Base-by-base conservation (phyloP, 2,329 filamentous ascomycete genomes). In the Sarocladium kiliense region DNA sequence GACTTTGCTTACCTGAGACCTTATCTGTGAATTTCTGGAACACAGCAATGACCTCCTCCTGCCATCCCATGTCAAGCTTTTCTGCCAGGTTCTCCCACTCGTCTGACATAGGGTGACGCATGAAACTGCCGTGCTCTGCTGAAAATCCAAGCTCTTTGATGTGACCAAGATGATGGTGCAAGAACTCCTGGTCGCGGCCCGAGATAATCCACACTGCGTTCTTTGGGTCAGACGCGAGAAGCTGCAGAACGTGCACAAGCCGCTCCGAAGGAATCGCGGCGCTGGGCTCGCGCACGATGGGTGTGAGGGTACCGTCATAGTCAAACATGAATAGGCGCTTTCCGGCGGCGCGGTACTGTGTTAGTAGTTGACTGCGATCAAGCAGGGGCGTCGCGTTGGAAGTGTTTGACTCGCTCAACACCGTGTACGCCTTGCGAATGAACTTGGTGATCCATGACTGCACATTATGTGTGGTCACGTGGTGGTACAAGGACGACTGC, bases 171-270 rank as follows among this genome's bases (percentile, higher is more conserved):
- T 93, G 92, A 61, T 95, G 87, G 61, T 88, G 85, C 57, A 99
- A 74, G 73, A 99, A 99, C 7, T 87, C 87, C 66, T 96, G 91
- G 65, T 97, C 93, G 60, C 94, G 86, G 11, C 94, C 94, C 54
- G 90, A 96, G 65, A 99, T 97, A 67, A 99, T 96, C 94, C 94
- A 99, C n/a, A 99, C 91, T 1, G 85, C 81, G 65, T 97, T 99
- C 56, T 79, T 78, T 16, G 87, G 84, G 66, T 97, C 91, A 0
- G 87, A 79, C 0, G 92, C 88, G 41, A 99, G 78, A 11, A 82
- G 80, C 68, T 88, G 90, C 57, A 99, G 78, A 1, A 88, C 92
- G 27, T 86, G 82, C 50, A 96, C 86, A 21, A 97, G 83, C 21
- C 86, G 84, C 62, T 91, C 87, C 1, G 92, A 93, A 0, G 94